Evolutionary conservation across 108 stramenopile species (phyloP).

Genomic region (Nitzschia sp.): DNA sequence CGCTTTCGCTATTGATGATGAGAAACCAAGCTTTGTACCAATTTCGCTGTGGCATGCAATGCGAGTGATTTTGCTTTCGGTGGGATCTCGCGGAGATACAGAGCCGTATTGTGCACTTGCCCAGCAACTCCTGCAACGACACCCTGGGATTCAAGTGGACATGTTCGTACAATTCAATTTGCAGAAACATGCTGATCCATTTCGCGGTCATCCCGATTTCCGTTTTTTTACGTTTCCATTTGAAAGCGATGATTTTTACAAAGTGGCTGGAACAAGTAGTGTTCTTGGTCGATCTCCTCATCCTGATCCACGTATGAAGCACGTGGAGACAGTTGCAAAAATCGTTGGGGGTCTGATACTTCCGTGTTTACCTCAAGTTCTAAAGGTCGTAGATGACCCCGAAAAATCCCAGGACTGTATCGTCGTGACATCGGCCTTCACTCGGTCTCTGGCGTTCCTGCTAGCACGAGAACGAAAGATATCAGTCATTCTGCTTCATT

Average conservation of each 20-base stretch:
- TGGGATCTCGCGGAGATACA: constrained; percentile 25
- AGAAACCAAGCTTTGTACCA: too few species aligned
- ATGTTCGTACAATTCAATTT: constrained; percentile 21
- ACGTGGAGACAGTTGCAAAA: constrained; percentile 13
- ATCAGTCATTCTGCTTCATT: constrained; percentile 10
- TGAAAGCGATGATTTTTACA: constrained; percentile 22
- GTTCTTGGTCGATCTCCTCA: background rate
- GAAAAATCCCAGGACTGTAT: background rate
- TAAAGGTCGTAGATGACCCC: background rate
- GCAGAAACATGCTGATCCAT: background rate
- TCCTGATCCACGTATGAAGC: constrained; percentile 17
- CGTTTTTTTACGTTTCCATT: constrained; percentile 24
- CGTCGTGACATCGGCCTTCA: constrained; percentile 14
- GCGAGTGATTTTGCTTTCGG: constrained; percentile 19
- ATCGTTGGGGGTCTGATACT: constrained; percentile 21
- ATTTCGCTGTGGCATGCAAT: constrained; percentile 4
- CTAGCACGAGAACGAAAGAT: background rate
- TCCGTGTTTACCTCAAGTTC: constrained; percentile 3
- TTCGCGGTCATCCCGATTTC: background rate
- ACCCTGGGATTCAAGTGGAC: constrained; percentile 2
- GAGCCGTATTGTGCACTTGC: constrained; percentile 24
- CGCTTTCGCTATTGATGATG: too few species aligned
- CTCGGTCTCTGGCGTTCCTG: constrained; percentile 9
- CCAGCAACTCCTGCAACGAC: constrained; percentile 2
- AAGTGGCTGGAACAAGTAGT: background rate